A percentile compares a stretch with the other conserved stretches of the same genome.
phyloP scores from a whole-genome alignment of 768 basidiomycete species.

The Austroboletus festivus region DNA sequence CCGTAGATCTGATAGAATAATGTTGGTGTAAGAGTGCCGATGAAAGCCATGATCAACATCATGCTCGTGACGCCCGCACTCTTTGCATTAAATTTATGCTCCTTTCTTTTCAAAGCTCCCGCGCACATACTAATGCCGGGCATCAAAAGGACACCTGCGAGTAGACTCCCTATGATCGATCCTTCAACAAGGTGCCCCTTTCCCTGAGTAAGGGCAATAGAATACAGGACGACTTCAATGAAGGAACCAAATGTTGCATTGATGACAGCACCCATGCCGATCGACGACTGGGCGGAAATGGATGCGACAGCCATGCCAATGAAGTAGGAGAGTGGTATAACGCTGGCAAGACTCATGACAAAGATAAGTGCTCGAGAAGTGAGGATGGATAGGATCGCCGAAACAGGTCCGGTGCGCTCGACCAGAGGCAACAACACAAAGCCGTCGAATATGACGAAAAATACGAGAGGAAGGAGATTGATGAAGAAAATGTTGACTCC shows the following conservation, averaged over 20 bases:
- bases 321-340: constrained; percentile 97
- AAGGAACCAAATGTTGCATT: constrained; percentile 99
- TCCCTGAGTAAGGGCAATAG: constrained; percentile 82
- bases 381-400: constrained; percentile 64
- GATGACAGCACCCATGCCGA: constrained; percentile 99
- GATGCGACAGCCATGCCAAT: constrained; percentile 99
- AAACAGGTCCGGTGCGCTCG: constrained; percentile 60
- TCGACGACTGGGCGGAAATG: constrained; percentile 96
- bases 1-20: constrained; percentile 98
- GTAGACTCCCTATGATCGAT: constrained; percentile 89
- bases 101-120: constrained; percentile 84
- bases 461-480: constrained; percentile 89
- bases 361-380: constrained; percentile 81
- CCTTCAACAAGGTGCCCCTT: constrained; percentile 97
- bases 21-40: constrained; percentile 92
- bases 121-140: constrained; percentile 95
- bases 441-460: constrained; percentile 94
- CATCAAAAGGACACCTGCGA: constrained; percentile 96
- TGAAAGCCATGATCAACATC: constrained; percentile 99
- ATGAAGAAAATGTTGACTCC: constrained; percentile 98
- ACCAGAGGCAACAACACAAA: constrained; percentile 73
- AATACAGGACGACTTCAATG: constrained; percentile 93
- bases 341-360: constrained; percentile 76
- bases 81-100: constrained; percentile 99
- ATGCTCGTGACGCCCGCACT: constrained; percentile 98